phyloP scores from a whole-genome alignment of 441 rosid species.

The Adansonia gregorii region DNA sequence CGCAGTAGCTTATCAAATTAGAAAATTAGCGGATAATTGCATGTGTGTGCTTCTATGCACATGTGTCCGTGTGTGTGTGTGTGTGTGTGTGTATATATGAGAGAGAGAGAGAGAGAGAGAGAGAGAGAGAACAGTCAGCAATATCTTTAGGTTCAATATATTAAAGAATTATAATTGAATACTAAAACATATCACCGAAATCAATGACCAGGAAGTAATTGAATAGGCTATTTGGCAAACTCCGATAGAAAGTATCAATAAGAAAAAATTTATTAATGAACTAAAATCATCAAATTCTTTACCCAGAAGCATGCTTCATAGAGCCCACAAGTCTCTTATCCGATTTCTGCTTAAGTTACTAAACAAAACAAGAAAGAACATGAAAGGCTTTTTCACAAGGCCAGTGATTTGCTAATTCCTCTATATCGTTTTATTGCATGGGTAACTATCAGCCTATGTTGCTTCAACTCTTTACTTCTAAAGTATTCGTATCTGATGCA shows the following conservation, averaged over 20 bases:
- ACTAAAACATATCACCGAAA: background rate
- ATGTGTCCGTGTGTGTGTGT: background rate
- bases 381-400: background rate
- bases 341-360: background rate
- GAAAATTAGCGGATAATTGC: slow-evolving; percentile 16
- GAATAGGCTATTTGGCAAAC: background rate
- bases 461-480: too few species aligned
- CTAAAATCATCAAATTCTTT: background rate
- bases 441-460: background rate
- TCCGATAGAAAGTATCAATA: background rate
- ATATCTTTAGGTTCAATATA: background rate
- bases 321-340: background rate
- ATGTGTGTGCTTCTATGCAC: background rate
- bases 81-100: background rate
- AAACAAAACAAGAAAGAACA: background rate
- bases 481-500: too few species aligned
- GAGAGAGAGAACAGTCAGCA: background rate
- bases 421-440: background rate
- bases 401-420: slow-evolving; percentile 1
- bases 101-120: background rate
- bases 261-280: background rate
- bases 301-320: background rate
- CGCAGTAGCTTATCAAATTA: slow-evolving; percentile 27
- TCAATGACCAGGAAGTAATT: background rate
- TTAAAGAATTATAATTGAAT: background rate